Evolutionary conservation across 2,329 filamentous ascomycete species (phyloP).

Genomic region (Calonectria montana): DNA sequence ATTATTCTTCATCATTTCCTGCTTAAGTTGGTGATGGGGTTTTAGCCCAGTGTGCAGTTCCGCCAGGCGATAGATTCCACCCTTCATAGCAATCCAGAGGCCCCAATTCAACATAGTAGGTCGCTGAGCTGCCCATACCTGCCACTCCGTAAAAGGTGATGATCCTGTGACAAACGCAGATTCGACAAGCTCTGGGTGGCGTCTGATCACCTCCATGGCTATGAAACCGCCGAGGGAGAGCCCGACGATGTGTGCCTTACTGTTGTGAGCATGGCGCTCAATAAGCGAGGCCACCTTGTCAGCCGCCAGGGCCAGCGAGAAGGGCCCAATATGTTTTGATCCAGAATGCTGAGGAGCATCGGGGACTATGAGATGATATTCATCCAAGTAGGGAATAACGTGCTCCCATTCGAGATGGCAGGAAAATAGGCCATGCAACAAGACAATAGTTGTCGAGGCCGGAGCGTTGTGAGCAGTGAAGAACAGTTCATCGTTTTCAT

Average conservation of each 20-base stretch:
- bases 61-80: conserved; percentile 2
- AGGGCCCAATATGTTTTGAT: conserved; percentile 12
- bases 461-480: conserved; percentile 2
- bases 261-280: conserved; percentile 44
- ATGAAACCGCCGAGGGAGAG: conserved; percentile 53
- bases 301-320: conserved; percentile 1
- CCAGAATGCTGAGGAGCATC: conserved; percentile 28
- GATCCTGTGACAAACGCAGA: conserved; percentile 48
- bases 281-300: conserved; percentile 47
- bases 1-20: conserved; percentile 10
- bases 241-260: conserved; percentile 53
- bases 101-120: conserved; percentile 11
- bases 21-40: conserved; percentile 6
- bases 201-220: conserved; percentile 37
- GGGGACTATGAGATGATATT: conserved; percentile 24
- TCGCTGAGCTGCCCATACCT: conserved; percentile 30
- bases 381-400: conserved; percentile 8
- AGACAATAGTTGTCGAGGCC: not conserved
- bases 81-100: conserved; percentile 1
- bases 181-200: conserved; percentile 47
- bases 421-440: conserved; percentile 16
- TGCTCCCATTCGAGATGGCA: conserved; percentile 20
- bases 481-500: not conserved
- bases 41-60: conserved; percentile 11
- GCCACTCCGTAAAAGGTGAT: conserved; percentile 37